A percentile compares a stretch with the other conserved stretches of the same genome.
These are phyloP conservation scores for Apocynum venetum DNA, from an alignment of 257 asterid genomes.

Conservation along the genomic window DNA sequence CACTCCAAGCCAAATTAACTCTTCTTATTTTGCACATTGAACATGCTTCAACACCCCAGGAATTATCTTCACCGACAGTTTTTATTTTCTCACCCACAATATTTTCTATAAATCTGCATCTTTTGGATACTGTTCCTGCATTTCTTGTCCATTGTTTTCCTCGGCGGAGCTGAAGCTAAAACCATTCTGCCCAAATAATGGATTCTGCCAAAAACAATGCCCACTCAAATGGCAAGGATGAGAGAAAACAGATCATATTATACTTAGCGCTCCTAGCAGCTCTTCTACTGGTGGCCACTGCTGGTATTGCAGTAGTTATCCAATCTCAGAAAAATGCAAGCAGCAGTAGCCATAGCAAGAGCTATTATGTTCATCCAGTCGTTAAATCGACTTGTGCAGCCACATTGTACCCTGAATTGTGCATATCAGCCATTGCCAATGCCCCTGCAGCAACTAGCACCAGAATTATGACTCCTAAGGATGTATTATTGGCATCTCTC, in stretches of 20 bases:
- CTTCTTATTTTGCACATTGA: no score
- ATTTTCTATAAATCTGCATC: no score
- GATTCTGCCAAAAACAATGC: neutral
- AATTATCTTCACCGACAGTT: no score
- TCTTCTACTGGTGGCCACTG: neutral
- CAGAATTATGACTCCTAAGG: neutral
- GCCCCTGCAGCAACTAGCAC: neutral
- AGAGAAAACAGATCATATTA: neutral
- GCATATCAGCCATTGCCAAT: conserved; percentile 4
- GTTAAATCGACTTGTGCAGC: conserved; percentile 11
- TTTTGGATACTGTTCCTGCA: no score
- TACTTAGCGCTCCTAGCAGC: neutral
- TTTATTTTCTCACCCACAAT: no score
- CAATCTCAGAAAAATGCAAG: neutral
- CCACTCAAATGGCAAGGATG: neutral
- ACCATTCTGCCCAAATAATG: neutral
- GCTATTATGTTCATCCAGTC: neutral
- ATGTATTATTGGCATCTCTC: conserved; percentile 4
- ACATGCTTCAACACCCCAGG: no score
- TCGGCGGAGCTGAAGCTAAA: no score
- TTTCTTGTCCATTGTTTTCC: no score
- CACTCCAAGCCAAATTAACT: no score
- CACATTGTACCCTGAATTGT: conserved; percentile 12
- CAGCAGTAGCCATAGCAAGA: neutral
- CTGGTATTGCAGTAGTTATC: neutral